Evolutionary conservation across 2,329 filamentous ascomycete species (phyloP), one percentile per base, ranked within the genome.

Genomic region (Calonectria naviculata): DNA sequence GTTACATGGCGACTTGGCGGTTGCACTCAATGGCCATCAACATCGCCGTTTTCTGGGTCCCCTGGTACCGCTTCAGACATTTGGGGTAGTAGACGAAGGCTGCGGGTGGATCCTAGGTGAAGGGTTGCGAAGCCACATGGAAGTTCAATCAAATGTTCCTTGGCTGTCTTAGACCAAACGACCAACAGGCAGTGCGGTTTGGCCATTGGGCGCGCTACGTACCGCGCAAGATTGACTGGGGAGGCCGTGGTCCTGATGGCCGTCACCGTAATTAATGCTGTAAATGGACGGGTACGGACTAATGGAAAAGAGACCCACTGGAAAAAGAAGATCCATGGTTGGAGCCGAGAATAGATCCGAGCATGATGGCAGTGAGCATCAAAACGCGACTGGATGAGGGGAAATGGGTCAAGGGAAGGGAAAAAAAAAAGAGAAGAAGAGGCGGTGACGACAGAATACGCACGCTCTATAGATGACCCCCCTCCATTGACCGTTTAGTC

Each of bases 101-200:
- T 34, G 54, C 31, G 49, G 54, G 70, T 68, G 70, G 69, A 71
- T 65, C 69, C 65, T 19, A 56, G 28, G 21, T 54, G 31, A 52
- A 65, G 46, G 47, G 52, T 68, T 21, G 58, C 52, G 52, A 69
- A 71, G 66, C 66, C 70, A 69, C 66, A 71, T 71, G 70, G 66
- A 69, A 65, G 42, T 26, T 63, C 54, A 66, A 56, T 58, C 66
- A 56, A 44, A 65, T 65, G 29, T 61, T 64, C 31, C 49, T 49
- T 34, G 67, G 47, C 26, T 60, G 60, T 64, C 67, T 61, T 36
- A 65, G 66, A 58, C 60, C 44, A 62, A 62, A 49, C 52, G 21
- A 19, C 52, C 52, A 38, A 58, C 52, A 36, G 29, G 12, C 34
- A 54, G 52, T 10, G 52, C 52, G 38, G 52, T 19, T 19, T 58